Evolutionary conservation across 768 basidiomycete genomes (phyloP), one percentile per base, ranked within the genome.

Genomic region (Suillus variegatus): DNA sequence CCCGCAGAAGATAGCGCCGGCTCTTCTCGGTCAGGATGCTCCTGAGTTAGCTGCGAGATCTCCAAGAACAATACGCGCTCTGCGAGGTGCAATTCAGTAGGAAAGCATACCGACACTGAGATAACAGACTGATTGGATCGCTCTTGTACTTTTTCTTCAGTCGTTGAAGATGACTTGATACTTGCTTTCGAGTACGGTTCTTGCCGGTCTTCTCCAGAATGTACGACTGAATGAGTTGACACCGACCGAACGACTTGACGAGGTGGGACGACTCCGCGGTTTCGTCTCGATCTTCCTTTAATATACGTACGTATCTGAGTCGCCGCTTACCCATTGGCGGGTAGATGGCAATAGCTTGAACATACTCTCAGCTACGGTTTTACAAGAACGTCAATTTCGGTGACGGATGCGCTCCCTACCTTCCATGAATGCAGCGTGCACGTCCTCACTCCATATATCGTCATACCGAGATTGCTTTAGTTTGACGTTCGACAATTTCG

Each of bases 161-260:
- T 58, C 80, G 68, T 67, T 79, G 78, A 55, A 79, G 72, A 46
- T 81, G 80, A 65, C 78, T 79, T 32, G 78, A 80, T 40, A 79
- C 79, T 64, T 79, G 78, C 67, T 79, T 79, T 64, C 78, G 70
- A 44, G 79, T 78, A 18, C 78, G 76, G 64, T 71, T 77, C 66
- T 74, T 79, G 16, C 78, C 78, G 16, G 78, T 79, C 65, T 77
- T 79, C 56, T 80, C 75, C 28, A 77, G 64, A 40, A 79, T 72
- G 54, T 81, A 79, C 0, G 77, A 76, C 38, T 81, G 78, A 41
- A 79, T 81, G 25, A 79, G 73, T 66, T 79, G 78, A 67, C 80
- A 79, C 22, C 78, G 78, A 60, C 78, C 78, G 63, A 81, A 78
- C 25, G 76, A 76, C 65, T 67, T 78, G 60, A 67, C 32, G 55